Evolutionary conservation across 179 eudicot species (phyloP), one percentile per base, ranked within the genome.

Genomic region (Camellia oleifera): DNA sequence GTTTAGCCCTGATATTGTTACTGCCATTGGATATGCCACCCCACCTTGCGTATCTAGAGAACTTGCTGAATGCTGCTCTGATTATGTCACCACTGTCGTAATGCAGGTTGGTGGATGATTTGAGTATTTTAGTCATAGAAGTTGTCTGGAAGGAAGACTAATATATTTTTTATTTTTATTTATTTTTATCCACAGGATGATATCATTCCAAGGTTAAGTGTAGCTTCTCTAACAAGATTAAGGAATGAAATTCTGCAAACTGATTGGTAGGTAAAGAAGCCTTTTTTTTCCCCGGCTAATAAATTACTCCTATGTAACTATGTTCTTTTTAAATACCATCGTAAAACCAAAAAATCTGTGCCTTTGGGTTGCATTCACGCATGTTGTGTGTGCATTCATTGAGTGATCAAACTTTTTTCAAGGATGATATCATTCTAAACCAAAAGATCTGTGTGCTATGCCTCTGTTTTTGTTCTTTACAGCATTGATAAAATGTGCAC

Each of bases 181-280:
- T 8, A 69, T 77, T 44, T 78, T 79, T 60, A 40, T 72, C 20
- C 84, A 85, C 92, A 96, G 99, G 99, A 92, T 86, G 99, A 96
- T 83, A 92, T 96, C 44, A 79, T 96, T 81, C 99, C 99, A 81
- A 89, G 97, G 78, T 86, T 96, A 76, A 96, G 98, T 84, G 88
- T 86, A 73, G 97, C 95, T 82, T 89, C 99, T 74, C 83, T 94
- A 83, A 90, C 92, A 40, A 91, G 97, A 83, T 80, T 96, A 86
- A 92, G 99, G 89, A 96, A 94, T 86, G 99, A 96, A 88, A 90
- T 96, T 69, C 86, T 96, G 73, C 90, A 90, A 77, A 96, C 98
- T 67, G 98, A 96, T 85, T 96, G 98, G 99, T 94, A 84, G 80
- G 94, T 44, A 83, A 61, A 62, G 26, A 26, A 48, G 58, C 26